Percentiles rank a stretch among this genome's conserved stretches.
These are phyloP conservation scores for Priceomyces melissophilus DNA, from an alignment of 805 yeast genomes.

Conservation along the genomic window DNA sequence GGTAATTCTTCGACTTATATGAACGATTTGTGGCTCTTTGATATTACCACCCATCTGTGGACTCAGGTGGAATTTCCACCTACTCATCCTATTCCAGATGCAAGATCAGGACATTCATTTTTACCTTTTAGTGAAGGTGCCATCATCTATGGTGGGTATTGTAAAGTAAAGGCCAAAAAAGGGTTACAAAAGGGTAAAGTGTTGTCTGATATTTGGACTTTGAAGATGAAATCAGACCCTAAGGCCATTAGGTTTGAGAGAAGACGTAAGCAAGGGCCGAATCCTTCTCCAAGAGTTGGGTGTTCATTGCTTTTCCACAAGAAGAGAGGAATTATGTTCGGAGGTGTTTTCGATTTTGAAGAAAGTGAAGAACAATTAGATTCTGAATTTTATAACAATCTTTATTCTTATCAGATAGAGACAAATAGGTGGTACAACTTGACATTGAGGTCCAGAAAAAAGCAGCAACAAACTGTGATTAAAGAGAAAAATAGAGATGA, in stretches of 20 bases:
- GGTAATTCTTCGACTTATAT: constrained; percentile 81
- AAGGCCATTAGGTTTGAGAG: constrained; percentile 82
- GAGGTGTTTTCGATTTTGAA: constrained; percentile 92
- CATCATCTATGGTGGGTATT: constrained; percentile 87
- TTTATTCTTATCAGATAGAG: constrained; percentile 80
- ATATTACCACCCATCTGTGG: constrained; percentile 88
- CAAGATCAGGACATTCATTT: constrained; percentile 90
- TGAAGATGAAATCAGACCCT: constrained; percentile 83
- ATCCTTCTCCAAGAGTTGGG: constrained; percentile 93
- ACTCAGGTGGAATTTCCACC: constrained; percentile 81
- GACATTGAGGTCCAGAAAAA: constrained; percentile 58
- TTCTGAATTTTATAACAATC: constrained; percentile 76
- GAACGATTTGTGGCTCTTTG: constrained; percentile 89
- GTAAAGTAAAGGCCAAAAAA: constrained; percentile 85
- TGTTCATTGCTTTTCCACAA: constrained; percentile 85
- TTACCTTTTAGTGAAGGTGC: constrained; percentile 80
- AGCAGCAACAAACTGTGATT: constrained; percentile 33
- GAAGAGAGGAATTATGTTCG: constrained; percentile 89
- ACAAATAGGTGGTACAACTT: constrained; percentile 85
- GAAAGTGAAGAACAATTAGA: constrained; percentile 92
- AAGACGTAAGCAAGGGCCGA: constrained; percentile 82
- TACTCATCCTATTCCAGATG: constrained; percentile 78
- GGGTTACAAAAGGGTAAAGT: constrained; percentile 91
- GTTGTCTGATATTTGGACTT: constrained; percentile 77
- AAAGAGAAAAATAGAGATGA: constrained; percentile 62